Percentiles rank a stretch among this genome's conserved stretches.
phyloP scores from a whole-genome alignment of 352 stramenopile species.

The Phytophthora litchii region DNA sequence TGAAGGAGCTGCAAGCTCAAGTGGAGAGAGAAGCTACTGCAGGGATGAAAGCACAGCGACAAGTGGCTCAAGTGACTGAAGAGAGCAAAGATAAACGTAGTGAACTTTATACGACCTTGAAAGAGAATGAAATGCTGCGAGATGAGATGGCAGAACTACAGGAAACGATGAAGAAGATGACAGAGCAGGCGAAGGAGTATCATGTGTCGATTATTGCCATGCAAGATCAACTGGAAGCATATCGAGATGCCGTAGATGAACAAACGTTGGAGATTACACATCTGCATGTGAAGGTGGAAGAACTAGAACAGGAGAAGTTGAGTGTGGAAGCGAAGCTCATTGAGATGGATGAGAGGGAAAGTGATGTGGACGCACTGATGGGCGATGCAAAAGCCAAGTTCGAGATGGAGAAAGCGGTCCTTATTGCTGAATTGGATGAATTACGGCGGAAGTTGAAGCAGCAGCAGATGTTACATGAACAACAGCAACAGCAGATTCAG shows the following conservation, averaged over 20 bases:
- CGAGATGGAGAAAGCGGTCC: slow-evolving; percentile 59
- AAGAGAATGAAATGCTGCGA: slow-evolving; percentile 72
- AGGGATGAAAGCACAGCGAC: slow-evolving; percentile 38
- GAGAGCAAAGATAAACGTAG: slow-evolving; percentile 55
- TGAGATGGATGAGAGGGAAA: slow-evolving; percentile 78
- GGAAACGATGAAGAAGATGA: slow-evolving; percentile 41
- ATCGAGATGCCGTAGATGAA: slow-evolving; percentile 63
- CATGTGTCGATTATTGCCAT: slow-evolving; percentile 48
- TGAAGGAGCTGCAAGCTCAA: slow-evolving; percentile 44
- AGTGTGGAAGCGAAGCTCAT: slow-evolving; percentile 65
- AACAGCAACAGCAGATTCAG: slow-evolving; percentile 44
- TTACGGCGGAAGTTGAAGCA: slow-evolving; percentile 48
- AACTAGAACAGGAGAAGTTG: slow-evolving; percentile 61
- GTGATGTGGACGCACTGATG: slow-evolving; percentile 57
- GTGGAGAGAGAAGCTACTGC: slow-evolving; percentile 43
- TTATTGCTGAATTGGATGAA: slow-evolving; percentile 50
- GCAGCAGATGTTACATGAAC: slow-evolving; percentile 39
- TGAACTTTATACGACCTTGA: slow-evolving; percentile 67
- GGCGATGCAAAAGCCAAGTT: slow-evolving; percentile 50
- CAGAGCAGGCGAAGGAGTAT: slow-evolving; percentile 47
- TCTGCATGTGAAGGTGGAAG: slow-evolving; percentile 55
- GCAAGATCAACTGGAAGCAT: slow-evolving; percentile 60
- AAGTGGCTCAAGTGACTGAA: slow-evolving; percentile 38
- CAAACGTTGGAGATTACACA: slow-evolving; percentile 72
- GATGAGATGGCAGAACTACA: slow-evolving; percentile 44